Conservation (phyloP, 768 basidiomycete genomes). For the Galerina sulciceps region DNA sequence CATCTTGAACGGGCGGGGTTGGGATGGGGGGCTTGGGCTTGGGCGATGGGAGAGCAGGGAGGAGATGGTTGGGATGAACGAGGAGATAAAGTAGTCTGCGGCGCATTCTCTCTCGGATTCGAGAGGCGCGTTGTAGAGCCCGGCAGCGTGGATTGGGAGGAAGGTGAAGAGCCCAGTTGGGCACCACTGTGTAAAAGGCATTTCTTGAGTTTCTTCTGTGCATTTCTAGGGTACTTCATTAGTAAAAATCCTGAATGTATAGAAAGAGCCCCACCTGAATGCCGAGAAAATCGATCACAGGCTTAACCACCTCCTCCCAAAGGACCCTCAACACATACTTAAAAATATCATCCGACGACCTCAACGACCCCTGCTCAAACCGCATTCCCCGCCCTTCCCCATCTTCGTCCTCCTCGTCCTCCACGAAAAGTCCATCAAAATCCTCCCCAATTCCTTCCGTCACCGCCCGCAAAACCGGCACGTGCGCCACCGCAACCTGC, state of each 20-base stretch:
- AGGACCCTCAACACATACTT: not conserved
- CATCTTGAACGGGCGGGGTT: conserved; percentile 24
- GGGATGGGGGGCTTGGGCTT: not conserved
- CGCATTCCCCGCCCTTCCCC: too few relatives aligned
- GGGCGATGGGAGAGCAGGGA: conserved; percentile 4
- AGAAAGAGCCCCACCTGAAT: not conserved
- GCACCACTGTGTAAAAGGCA: conserved; percentile 25
- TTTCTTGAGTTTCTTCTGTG: not conserved
- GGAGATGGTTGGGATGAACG: conserved; percentile 21
- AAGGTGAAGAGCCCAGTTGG: conserved; percentile 34
- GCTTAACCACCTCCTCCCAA: conserved; percentile 3
- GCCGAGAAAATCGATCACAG: not conserved
- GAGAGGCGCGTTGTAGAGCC: conserved; percentile 24
- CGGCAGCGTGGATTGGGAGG: conserved; percentile 46
- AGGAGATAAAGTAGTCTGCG: conserved; percentile 26
- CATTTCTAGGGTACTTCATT: not conserved
- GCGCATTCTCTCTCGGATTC: conserved; percentile 5
- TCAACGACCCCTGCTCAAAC: too few relatives aligned
- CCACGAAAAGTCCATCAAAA: too few relatives aligned
- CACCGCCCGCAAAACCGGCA: too few relatives aligned
- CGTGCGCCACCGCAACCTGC: too few relatives aligned
- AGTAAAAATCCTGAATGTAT: not conserved
- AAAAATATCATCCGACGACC: not conserved
- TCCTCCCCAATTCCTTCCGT: too few relatives aligned
- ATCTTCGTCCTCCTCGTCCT: too few relatives aligned